Percentiles rank a stretch among this genome's conserved stretches.
Evolutionary conservation across 495 filamentous ascomycete genomes (phyloP).

Genomic region (Penicillium dipodomyicola): DNA sequence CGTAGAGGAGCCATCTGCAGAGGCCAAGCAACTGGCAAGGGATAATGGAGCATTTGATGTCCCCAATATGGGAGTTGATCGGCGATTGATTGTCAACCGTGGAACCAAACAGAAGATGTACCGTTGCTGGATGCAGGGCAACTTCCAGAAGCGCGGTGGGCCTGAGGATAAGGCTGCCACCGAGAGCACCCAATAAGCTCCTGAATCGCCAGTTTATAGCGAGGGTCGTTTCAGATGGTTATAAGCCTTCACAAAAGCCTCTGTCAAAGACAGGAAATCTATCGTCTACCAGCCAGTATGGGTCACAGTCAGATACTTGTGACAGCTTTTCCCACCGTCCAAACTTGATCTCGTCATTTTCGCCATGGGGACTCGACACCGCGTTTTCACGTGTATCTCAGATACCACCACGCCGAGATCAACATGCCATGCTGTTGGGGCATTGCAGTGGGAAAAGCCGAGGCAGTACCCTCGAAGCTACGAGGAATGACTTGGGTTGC

Average conservation of each 20-base stretch:
- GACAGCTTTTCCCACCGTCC: not conserved
- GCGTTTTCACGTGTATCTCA: not conserved
- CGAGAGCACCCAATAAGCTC: slow-evolving; percentile 17
- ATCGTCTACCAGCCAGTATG: not conserved
- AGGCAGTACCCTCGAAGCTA: not conserved
- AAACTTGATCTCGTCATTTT: not conserved
- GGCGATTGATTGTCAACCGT: slow-evolving; percentile 87
- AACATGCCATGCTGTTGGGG: not conserved
- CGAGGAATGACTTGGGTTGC: not conserved
- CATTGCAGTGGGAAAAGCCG: not conserved
- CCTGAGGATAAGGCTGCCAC: slow-evolving; percentile 7
- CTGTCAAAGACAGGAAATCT: not conserved
- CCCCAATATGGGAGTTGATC: slow-evolving; percentile 71
- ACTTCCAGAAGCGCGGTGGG: slow-evolving; percentile 66
- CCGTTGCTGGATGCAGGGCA: slow-evolving; percentile 91
- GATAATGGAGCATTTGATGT: slow-evolving; percentile 58
- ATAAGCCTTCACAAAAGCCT: not conserved
- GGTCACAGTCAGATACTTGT: not conserved
- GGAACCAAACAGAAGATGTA: slow-evolving; percentile 94
- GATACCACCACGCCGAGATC: not conserved
- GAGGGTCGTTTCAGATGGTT: not conserved
- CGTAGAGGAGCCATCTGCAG: slow-evolving; percentile 10
- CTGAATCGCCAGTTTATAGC: too few relatives aligned
- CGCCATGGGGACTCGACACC: not conserved
- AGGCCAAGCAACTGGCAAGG: slow-evolving; percentile 16